Base-by-base conservation (phyloP, 768 basidiomycete species). In the Gloeostereum incarnatum region DNA sequence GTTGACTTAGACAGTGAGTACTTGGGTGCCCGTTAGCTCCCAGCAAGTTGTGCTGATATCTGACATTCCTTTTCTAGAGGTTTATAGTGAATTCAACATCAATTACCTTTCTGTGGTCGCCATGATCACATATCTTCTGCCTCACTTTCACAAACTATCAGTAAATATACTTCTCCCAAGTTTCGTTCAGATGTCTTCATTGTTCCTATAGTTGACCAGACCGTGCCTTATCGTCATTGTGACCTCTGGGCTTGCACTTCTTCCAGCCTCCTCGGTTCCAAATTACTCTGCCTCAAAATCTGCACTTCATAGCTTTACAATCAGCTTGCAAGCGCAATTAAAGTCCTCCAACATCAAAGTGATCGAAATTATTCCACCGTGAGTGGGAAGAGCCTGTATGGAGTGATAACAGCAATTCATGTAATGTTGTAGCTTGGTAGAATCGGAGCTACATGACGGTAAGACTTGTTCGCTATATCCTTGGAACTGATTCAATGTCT, bases 401-500 rank as follows among this genome's bases (percentile, higher is more conserved):
- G 6, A 39, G 9, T 29, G 7, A 6, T 38, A 7, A 21, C 31
- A 13, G 18, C 17, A 29, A 21, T n/a, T 4, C 20, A n/a, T 35
- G 8, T 31, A 24, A 36, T 31, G 19, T 29, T 14, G 7, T 38
- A 76, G 74, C 8, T 59, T 78, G 6, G 72, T 75, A 6, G 76
- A 78, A 53, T 77, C 74, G 3, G 76, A 78, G 46, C 56, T 78
- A 21, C 75, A 80, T 47, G 75, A 77, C 45, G 61, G 75, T 73
- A 46, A 46, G 66, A 49, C 3, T 25, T 33, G 19, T 20, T 7
- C 16, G 16, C 13, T 26, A 18, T 41, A 23, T 20, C 20, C 36
- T 24, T 14, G 23, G 19, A 20, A 37, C 29, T 14, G 37, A 34
- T 35, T 26, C 32, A 17, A 8, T 42, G 19, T 37, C 23, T 25